Base-by-base conservation (phyloP, 2,329 filamentous ascomycete genomes). In the Ophiostoma sp. region DNA sequence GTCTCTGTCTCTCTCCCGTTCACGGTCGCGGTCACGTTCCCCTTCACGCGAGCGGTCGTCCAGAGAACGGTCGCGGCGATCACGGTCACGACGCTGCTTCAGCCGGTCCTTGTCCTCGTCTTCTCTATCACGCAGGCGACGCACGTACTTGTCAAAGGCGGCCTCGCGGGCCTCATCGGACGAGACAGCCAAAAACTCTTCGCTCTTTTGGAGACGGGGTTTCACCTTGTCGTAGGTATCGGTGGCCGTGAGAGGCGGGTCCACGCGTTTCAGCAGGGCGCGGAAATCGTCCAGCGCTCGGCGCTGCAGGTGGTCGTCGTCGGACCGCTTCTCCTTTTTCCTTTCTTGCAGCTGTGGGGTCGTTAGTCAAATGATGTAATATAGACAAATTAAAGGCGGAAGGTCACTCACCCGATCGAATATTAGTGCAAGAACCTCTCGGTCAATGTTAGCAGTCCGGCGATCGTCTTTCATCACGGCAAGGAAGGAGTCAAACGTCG, bases 191-290 rank as follows among this genome's bases (percentile, higher is more conserved):
- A 92, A 89, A 83, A 93, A 99, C 82, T 98, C 96, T 74, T 94
- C 90, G 78, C 89, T 89, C 79, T 93, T 93, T 78, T 93, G 90
- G 76, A 99, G 86, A 75, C 93, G 92, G 77, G 91, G 86, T 80
- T 91, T 91, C 79, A 98, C 89, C 84, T 93, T 91, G 78, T 98
- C 95, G 89, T 94, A 99, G 73, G 91, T 94, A 81, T 98, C 95
- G 78, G 88, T 88, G 70, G 90, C 80, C 42, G 88, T 85, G 76
- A 99, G 88, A 17, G 95, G 92, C 48, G 96, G 96, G 12, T 98
- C 94, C 70, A 98, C 85, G 79, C 93, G 94, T 84, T 97, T 98
- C 81, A 99, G 93, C 71, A 90, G 89, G 31, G 92, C 93, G 74
- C 96, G 92, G 70, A 99, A 86, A 74, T 92, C 90, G 79, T 99